These are phyloP conservation scores for Penicillium sp. DNA, from an alignment of 2,329 filamentous ascomycete genomes.

Conservation along the genomic window DNA sequence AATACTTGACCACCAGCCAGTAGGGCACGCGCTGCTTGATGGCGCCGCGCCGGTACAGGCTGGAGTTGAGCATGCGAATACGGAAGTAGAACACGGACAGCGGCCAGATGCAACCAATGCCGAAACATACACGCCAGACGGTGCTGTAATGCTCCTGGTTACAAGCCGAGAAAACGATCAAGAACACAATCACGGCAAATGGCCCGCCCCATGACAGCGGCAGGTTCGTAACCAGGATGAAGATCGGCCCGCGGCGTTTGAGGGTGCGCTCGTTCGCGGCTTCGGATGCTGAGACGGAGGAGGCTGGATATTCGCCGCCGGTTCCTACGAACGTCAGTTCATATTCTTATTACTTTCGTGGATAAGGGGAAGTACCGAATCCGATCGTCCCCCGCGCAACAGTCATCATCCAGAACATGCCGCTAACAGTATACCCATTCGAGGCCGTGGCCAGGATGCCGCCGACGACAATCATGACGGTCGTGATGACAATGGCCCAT, in stretches of 20 bases:
- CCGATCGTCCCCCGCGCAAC: slow-evolving; percentile 47
- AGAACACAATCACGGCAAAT: slow-evolving; percentile 43
- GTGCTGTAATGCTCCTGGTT: slow-evolving; percentile 34
- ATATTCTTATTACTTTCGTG: neutral
- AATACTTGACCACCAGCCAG: slow-evolving; percentile 47
- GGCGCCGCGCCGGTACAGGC: slow-evolving; percentile 50
- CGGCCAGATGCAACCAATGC: slow-evolving; percentile 48
- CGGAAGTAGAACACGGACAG: slow-evolving; percentile 56
- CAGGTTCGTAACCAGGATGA: slow-evolving; percentile 48
- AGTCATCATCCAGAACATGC: slow-evolving; percentile 54
- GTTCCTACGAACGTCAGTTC: slow-evolving; percentile 21
- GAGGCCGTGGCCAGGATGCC: slow-evolving; percentile 45
- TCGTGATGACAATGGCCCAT: slow-evolving; percentile 44
- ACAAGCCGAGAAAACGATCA: slow-evolving; percentile 44
- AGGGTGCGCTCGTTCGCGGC: slow-evolving; percentile 46
- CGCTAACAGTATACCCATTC: slow-evolving; percentile 42
- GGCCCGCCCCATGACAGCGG: slow-evolving; percentile 39
- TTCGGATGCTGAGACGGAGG: slow-evolving; percentile 45
- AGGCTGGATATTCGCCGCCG: slow-evolving; percentile 48
- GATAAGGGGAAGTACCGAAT: slow-evolving; percentile 32
- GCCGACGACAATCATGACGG: slow-evolving; percentile 45
- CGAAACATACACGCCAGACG: slow-evolving; percentile 50
- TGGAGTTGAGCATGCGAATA: slow-evolving; percentile 51
- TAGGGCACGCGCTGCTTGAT: slow-evolving; percentile 53
- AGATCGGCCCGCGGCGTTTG: slow-evolving; percentile 38